A percentile compares a stretch with the other conserved stretches of the same genome.
Evolutionary conservation across 805 yeast genomes (phyloP).

Genomic region (Wickerhamiella azymoides): DNA sequence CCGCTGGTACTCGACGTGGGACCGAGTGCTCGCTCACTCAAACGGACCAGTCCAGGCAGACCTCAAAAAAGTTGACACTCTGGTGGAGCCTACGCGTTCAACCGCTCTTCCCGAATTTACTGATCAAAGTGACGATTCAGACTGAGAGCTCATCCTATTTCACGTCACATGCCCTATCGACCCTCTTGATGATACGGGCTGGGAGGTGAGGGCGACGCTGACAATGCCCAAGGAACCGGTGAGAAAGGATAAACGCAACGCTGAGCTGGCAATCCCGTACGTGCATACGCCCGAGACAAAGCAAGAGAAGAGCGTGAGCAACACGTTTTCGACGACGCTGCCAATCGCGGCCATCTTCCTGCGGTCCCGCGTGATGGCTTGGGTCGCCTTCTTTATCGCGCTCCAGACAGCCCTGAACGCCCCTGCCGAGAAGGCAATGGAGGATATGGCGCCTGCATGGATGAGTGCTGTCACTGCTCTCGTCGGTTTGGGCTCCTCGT

Average conservation of each 20-base stretch:
- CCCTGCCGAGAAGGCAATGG: constrained; percentile 16
- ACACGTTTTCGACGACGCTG: constrained; percentile 20
- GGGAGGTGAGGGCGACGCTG: not conserved
- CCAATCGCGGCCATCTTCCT: constrained; percentile 29
- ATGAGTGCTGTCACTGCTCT: constrained; percentile 20
- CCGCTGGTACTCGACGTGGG: not conserved
- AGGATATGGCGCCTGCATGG: constrained; percentile 22
- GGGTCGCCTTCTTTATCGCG: constrained; percentile 27
- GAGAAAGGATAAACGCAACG: constrained; percentile 17
- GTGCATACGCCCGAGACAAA: constrained; percentile 19
- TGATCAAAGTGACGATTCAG: not conserved
- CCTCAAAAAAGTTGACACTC: not conserved
- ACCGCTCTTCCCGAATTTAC: not conserved
- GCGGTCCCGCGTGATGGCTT: constrained; percentile 25
- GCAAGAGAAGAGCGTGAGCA: constrained; percentile 13
- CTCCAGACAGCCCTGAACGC: constrained; percentile 24
- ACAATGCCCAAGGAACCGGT: constrained; percentile 3
- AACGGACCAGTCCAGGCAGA: not conserved
- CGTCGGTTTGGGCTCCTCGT: constrained; percentile 24
- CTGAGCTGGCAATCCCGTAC: constrained; percentile 24
- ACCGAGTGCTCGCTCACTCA: not conserved
- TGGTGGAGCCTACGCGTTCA: not conserved
- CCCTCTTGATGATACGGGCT: not conserved
- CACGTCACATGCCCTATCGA: not conserved
- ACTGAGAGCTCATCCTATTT: no score